Percentiles rank a stretch among this genome's conserved stretches.
phyloP scores from a whole-genome alignment of 2,329 filamentous ascomycete genomes.

The Ophiobolus disseminans region DNA sequence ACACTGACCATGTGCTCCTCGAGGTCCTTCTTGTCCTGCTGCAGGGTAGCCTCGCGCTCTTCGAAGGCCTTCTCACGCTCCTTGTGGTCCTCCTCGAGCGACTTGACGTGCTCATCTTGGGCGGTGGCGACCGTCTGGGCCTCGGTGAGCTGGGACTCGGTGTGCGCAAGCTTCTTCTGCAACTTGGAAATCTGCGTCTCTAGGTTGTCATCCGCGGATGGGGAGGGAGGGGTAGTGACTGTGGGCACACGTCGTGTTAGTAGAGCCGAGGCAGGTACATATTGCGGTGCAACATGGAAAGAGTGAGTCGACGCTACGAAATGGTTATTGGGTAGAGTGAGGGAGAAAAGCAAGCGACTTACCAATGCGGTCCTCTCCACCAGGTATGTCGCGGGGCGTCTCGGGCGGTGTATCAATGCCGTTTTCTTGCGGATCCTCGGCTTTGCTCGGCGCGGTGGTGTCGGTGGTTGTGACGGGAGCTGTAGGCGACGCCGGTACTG shows the following conservation, averaged over 20 bases:
- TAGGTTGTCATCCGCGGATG: conserved; percentile 35
- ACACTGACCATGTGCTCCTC: conserved; percentile 53
- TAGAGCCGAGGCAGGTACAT: conserved; percentile 21
- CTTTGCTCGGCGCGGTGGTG: conserved; percentile 27
- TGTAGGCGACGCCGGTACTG: conserved; percentile 35
- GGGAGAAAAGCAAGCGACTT: conserved; percentile 14
- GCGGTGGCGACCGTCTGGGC: conserved; percentile 39
- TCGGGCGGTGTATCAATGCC: conserved; percentile 44
- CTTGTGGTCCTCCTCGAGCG: conserved; percentile 43
- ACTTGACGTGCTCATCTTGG: conserved; percentile 39
- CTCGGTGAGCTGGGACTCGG: conserved; percentile 43
- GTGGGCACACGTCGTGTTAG: conserved; percentile 32
- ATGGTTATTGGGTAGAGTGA: conserved; percentile 33
- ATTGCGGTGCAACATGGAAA: conserved; percentile 24
- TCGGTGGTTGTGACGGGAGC: conserved; percentile 37
- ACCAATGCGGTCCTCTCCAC: conserved; percentile 25
- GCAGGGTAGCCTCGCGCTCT: conserved; percentile 37
- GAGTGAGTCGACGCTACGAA: conserved; percentile 23
- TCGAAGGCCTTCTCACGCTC: conserved; percentile 40
- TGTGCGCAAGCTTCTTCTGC: conserved; percentile 38
- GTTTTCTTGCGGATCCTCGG: conserved; percentile 27
- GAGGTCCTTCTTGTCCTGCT: conserved; percentile 48
- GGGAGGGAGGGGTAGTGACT: conserved; percentile 32
- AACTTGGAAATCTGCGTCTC: conserved; percentile 43
- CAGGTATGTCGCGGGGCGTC: conserved; percentile 33